Evolutionary conservation across 2,329 filamentous ascomycete species (phyloP).

Genomic region (Calonectria pseudoreteaudii): DNA sequence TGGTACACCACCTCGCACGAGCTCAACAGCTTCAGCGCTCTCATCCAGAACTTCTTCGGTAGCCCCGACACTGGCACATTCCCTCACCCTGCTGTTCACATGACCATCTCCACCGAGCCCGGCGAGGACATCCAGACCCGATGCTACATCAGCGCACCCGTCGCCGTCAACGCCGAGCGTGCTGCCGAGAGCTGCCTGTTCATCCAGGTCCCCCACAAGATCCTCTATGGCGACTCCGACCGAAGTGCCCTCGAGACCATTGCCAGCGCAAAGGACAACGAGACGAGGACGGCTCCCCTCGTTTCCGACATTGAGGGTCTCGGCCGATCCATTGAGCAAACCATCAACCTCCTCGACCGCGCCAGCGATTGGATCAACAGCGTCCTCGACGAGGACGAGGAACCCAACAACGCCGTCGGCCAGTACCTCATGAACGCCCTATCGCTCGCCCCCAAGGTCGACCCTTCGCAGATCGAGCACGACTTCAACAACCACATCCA

Average conservation of each 20-base stretch:
- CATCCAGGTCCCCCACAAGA: slow-evolving; percentile 95
- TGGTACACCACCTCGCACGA: slow-evolving; percentile 99
- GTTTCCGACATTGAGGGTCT: slow-evolving; percentile 91
- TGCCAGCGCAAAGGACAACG: slow-evolving; percentile 81
- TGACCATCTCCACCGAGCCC: slow-evolving; percentile 92
- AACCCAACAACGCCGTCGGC: slow-evolving; percentile 89
- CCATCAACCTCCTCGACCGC: slow-evolving; percentile 88
- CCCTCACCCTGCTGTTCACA: slow-evolving; percentile 96
- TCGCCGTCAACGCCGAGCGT: slow-evolving; percentile 93
- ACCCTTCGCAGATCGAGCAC: slow-evolving; percentile 88
- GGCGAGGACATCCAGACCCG: slow-evolving; percentile 90
- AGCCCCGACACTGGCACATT: slow-evolving; percentile 96
- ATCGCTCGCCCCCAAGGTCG: slow-evolving; percentile 93
- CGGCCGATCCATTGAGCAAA: slow-evolving; percentile 87
- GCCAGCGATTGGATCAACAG: slow-evolving; percentile 93
- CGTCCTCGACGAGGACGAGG: slow-evolving; percentile 92
- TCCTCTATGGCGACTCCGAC: slow-evolving; percentile 84
- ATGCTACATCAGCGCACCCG: slow-evolving; percentile 95
- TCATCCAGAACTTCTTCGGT: slow-evolving; percentile 99
- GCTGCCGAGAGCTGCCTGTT: slow-evolving; percentile 97
- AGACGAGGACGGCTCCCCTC: slow-evolving; percentile 78
- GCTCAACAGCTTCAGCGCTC: slow-evolving; percentile 96
- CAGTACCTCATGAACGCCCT: slow-evolving; percentile 96
- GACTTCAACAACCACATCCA: slow-evolving; percentile 99
- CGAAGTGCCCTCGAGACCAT: slow-evolving; percentile 81